These are phyloP conservation scores for Colletotrichum tabaci DNA, from an alignment of 2,329 filamentous ascomycete species.

Conservation along the genomic window DNA sequence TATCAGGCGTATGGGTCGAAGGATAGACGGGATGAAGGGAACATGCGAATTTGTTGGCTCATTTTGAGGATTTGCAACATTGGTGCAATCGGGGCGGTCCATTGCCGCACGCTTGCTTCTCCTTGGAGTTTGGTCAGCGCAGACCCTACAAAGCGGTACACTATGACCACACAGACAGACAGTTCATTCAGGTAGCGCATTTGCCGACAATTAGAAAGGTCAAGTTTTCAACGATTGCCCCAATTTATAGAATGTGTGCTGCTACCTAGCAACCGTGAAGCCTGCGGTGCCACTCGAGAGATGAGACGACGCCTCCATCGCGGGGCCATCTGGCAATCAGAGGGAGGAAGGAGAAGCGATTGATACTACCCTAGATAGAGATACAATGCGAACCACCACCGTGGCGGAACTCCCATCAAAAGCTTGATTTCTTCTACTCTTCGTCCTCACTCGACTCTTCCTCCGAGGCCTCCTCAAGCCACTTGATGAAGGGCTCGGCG, in stretches of 20 bases:
- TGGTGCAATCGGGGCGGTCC: neutral
- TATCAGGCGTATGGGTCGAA: too few species aligned
- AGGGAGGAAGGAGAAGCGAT: neutral
- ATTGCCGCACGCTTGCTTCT: neutral
- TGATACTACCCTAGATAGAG: neutral
- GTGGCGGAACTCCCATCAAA: neutral
- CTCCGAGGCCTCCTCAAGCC: slow-evolving; percentile 90
- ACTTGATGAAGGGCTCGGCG: slow-evolving; percentile 92
- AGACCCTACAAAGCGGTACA: too few species aligned
- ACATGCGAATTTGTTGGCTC: neutral
- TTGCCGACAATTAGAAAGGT: neutral
- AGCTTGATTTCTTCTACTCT: slow-evolving; percentile 51
- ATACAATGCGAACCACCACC: neutral
- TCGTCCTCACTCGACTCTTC: slow-evolving; percentile 77
- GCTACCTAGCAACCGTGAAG: slow-evolving; percentile 20
- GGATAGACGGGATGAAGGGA: neutral
- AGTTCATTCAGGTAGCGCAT: neutral
- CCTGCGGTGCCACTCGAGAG: neutral
- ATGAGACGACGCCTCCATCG: neutral
- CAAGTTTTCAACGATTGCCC: neutral
- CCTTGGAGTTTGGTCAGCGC: neutral
- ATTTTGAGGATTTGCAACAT: neutral
- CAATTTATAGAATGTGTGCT: slow-evolving; percentile 22
- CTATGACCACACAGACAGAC: neutral
- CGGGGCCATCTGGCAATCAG: too few species aligned